phyloP scores from a whole-genome alignment of 495 filamentous ascomycete genomes.

The Melanomma pulvis-pyrius region DNA sequence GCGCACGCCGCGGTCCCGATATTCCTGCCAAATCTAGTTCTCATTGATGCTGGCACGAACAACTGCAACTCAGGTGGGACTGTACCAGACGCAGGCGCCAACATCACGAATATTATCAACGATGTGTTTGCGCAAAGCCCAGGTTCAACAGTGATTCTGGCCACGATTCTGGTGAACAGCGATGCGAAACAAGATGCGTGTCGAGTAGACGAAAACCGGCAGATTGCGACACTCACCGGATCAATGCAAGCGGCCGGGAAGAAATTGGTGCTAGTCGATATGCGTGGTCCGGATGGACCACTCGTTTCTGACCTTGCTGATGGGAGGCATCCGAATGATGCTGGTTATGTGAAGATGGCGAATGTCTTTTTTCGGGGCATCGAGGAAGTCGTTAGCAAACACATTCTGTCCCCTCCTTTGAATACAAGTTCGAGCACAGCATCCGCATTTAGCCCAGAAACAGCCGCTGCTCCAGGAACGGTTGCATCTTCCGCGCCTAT shows the following conservation, averaged over 20 bases:
- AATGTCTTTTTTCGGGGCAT: background rate
- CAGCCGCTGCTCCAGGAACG: background rate
- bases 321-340: constrained; percentile 12
- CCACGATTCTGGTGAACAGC: constrained; percentile 11
- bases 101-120: constrained; percentile 1
- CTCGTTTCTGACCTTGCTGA: constrained; percentile 10
- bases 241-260: constrained; percentile 1
- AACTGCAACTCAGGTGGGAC: constrained; percentile 1
- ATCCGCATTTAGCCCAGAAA: too few relatives aligned
- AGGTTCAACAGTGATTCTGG: background rate
- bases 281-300: constrained; percentile 7
- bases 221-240: background rate
- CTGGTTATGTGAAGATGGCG: constrained; percentile 7
- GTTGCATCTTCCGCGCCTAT: background rate
- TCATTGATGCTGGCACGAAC: constrained; percentile 5
- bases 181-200: constrained; percentile 4
- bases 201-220: constrained; percentile 7
- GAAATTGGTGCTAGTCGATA: constrained; percentile 7
- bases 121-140: constrained; percentile 12
- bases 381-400: background rate
- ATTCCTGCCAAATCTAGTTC: constrained; percentile 9
- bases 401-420: background rate
- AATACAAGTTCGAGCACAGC: background rate
- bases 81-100: background rate
- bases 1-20: background rate